Evolutionary conservation across 2,329 filamentous ascomycete species (phyloP), one percentile per base, ranked within the genome.

Genomic region (Colletotrichum truncatum): DNA sequence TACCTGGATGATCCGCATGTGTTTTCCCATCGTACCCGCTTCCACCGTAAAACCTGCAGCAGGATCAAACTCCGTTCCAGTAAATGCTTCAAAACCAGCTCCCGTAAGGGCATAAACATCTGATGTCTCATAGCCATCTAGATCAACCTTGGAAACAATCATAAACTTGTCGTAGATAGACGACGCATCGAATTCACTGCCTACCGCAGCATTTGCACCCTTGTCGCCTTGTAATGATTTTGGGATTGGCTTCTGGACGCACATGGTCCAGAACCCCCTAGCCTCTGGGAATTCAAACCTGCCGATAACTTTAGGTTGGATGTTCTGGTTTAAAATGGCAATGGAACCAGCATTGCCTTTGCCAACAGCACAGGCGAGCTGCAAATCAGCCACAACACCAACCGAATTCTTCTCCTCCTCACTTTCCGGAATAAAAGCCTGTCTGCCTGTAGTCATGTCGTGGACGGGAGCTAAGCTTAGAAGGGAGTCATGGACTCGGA

Each of bases 41-140:
- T 97, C 92, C 48, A 98, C 85, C 0, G 96, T 98, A 30, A 91
- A 88, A 25, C 94, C 96, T 67, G 94, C 93, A 46, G 93, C 93
- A 4, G 92, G 89, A 67, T 99, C 97, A 74, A 98, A 98, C 73
- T 99, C 96, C 0, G 94, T 93, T 38, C 91, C 93, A 34, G 88
- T 88, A 7, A 95, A 84, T 38, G 91, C 88, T 74, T 94, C 90
- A 64, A 97, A 89, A 3, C 89, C 89, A 28, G 89, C 88, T 1
- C 87, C 88, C n/a, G 90, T 92, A 38, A 95, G 82, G 39, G 88
- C 86, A 72, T 94, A 94, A 3, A 97, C 90, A 59, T 93, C 89
- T 1, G 93, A 95, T 43, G 89, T 90, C 76, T 95, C 93, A 62
- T 88, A 90, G 1, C 89, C 91, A 63, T 90, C 87, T 18, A 87